Conservation (phyloP, 2,329 filamentous ascomycete species). For the Fusarium irregulare region DNA sequence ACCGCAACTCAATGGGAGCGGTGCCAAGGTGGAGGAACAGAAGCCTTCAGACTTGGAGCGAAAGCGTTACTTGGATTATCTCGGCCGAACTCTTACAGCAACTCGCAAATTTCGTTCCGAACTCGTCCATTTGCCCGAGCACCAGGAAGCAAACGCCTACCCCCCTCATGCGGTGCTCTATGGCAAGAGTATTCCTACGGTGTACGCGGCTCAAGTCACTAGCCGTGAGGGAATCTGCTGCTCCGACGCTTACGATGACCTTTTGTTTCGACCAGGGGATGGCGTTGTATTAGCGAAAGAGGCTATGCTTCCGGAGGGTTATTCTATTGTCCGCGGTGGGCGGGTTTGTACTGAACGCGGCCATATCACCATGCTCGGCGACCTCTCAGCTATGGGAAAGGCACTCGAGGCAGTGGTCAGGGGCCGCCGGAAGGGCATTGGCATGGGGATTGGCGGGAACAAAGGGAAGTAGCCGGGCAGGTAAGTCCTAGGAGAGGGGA, state of each 20-base stretch:
- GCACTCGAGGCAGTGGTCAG: constrained; percentile 76
- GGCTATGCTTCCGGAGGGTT: constrained; percentile 86
- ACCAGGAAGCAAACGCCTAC: constrained; percentile 76
- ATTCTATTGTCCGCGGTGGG: constrained; percentile 77
- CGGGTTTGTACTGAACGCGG: constrained; percentile 84
- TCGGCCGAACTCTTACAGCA: constrained; percentile 77
- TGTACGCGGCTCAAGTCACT: constrained; percentile 81
- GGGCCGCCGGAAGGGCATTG: constrained; percentile 78
- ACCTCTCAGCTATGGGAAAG: constrained; percentile 81
- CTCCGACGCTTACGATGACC: constrained; percentile 83
- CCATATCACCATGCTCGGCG: constrained; percentile 87
- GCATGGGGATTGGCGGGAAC: constrained; percentile 59
- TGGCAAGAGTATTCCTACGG: constrained; percentile 86
- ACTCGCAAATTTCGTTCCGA: constrained; percentile 81
- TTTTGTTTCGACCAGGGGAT: constrained; percentile 88
- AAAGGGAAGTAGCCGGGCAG: constrained; percentile 9
- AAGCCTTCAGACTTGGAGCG: constrained; percentile 45
- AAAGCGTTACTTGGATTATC: constrained; percentile 67
- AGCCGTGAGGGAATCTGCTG: constrained; percentile 79
- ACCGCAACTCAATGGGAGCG: constrained; percentile 43
- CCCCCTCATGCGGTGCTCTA: constrained; percentile 87
- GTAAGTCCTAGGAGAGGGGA: constrained; percentile 4
- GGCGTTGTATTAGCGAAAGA: constrained; percentile 88
- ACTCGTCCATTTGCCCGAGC: constrained; percentile 69
- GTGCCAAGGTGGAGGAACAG: constrained; percentile 36